Base-by-base conservation (phyloP, 768 basidiomycete species). In the Mycena filopes region DNA sequence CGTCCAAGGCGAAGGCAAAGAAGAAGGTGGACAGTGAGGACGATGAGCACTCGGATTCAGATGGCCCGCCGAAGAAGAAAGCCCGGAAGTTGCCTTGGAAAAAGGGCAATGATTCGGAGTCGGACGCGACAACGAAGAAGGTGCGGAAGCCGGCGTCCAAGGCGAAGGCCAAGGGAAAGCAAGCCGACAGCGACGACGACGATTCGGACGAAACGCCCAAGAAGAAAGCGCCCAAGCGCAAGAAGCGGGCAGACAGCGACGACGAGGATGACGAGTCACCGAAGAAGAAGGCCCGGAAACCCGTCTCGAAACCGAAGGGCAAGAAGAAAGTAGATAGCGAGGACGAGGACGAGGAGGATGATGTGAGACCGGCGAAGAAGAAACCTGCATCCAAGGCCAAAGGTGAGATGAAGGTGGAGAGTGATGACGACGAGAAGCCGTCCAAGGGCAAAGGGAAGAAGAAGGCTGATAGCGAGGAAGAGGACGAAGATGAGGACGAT, bases 321-420 rank as follows among this genome's bases (percentile, higher is more conserved):
- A 76, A 69, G 72, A 72, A 66, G 55, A 69, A 33, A 26, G 73
- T 72, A n/a, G 70, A 66, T 23, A 70, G 67, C 9, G 65, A 68
- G 25, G 65, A 67, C 56, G 43, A 68, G 58, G 72, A 71, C 20
- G 29, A 66, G 28, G 50, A 53, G 21, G 36, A 53, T 12, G 36
- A 53, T 12, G 33, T 21, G 15, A 25, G 41, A 40, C 53, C 31
- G 61, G 26, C 49, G 31, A 53, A 16, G 16, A 28, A 28, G 58
- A 47, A 29, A 23, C 10, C 38, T 13, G 40, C 38, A 4, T 45
- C 55, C 36, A 28, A 36, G 16, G 16, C 31, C 20, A 33, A 16
- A 41, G 40, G 20, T 36, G 15, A 36, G 15, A 36, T 9, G 36
- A 36, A 36, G 36, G 36, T 11, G 36, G 36, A 36, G 15, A 36